Evolutionary conservation across 1,284 basidiomycete genomes (phyloP), one percentile per base, ranked within the genome.

Genomic region (Malassezia japonica): DNA sequence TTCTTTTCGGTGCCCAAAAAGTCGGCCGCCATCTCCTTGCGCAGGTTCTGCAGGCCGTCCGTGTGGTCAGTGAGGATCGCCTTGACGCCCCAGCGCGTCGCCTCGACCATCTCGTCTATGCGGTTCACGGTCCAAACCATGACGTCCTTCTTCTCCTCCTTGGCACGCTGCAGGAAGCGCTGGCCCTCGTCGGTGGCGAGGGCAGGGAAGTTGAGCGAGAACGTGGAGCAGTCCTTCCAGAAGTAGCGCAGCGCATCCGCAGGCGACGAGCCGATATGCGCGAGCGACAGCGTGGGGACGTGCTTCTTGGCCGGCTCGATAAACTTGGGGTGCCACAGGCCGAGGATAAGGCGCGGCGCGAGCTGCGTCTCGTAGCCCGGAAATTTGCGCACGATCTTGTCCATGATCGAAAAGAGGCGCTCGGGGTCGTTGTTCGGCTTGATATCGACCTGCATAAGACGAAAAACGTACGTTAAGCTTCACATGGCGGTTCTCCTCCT

Each of bases 101-200:
- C 88, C 80, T 95, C 87, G 77, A 92, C 85, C 91, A 98, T 95
- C 72, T 92, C 84, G 54, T 82, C 81, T 9, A 83, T 81, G 40
- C 84, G 80, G 72, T 96, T 98, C 25, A 96, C 91, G 0, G 92
- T 98, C 94, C 94, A 98, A 10, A 91, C 87, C 80, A 90, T 65
- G 39, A 95, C 66, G 64, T 81, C 81, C 79, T 99, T 99, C 20
- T 85, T 85, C 0, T 81, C 83, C 15, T 70, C 76, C 70, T 82
- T 82, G 74, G 87, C 90, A 57, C 91, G 85, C 40, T 78, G 75
- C 47, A 84, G 78, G 75, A 96, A 96, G 60, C 79, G 81, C 60
- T 65, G 70, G 21, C 77, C 79, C 56, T 89, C 88, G 13, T 76
- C 72, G 2, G 82, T 82, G n/a, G 84, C 82, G 35, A 96, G 76